Evolutionary conservation across 192 early-diverging fungal species (phyloP), one percentile per base, ranked within the genome.

Genomic region (Backusella liffmaniae): DNA sequence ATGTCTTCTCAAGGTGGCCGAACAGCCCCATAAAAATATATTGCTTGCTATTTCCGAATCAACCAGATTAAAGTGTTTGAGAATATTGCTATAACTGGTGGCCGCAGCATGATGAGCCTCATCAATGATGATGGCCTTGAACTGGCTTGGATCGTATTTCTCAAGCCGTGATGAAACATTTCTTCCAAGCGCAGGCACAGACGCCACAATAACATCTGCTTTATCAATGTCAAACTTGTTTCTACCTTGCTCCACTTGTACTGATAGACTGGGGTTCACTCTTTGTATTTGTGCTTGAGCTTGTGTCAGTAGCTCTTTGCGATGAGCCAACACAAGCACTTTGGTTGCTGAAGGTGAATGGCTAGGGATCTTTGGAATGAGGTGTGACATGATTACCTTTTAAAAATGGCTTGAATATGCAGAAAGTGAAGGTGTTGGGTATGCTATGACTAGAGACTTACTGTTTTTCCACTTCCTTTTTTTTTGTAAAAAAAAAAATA

Each of bases 61-160:
- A 62, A 81, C 30, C 0, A 87, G 81, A 6, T 82, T 82, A 74
- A 99, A 95, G 70, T 96, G 87, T 0, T 88, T 75, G 26, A 99
- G 44, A 18, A 99, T 89, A 5, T 90, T 83, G 30, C 51, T 66
- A 77, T 97, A 99, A 23, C 88, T 87, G 7, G 84, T 74, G n/a
- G 94, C 94, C 0, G 93, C 87, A 3, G 95, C 93, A 78, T 99
- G 97, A 77, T 97, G 97, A 4, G 96, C 97, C 91, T 96, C 92
- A 79, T 94, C 96, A 67, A 99, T 95, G 23, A 99, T 87, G 53
- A 99, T 91, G 37, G 88, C 88, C 72, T 99, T 97, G 91, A 93
- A 99, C 23, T 86, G 66, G 8, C 51, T 41, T 4, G 95, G 95
- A 37, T 97, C 88, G 71, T 93, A 94, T 44, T 86, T 81, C 10